Conservation (phyloP, 805 yeast genomes). For the Kodamaea sagamina region DNA sequence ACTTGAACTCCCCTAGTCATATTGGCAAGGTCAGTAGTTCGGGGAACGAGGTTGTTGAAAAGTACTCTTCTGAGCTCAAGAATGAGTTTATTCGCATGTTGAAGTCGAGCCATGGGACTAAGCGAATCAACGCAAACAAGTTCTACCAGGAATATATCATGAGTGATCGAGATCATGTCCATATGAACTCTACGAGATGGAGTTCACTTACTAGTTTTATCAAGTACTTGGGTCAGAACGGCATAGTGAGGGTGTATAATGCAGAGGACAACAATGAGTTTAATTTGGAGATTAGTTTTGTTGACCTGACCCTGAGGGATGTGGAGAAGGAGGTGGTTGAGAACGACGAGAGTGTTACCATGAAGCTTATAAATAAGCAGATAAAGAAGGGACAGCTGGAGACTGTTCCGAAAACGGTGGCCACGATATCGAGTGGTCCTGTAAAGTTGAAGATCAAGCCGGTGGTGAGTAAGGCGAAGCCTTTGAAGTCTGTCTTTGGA, state of each 20-base stretch:
- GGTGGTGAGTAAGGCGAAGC: background rate
- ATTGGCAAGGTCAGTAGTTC: conserved; percentile 49
- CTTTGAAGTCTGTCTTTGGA: conserved; percentile 10
- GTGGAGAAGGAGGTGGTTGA: conserved; percentile 38
- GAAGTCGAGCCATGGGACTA: conserved; percentile 75
- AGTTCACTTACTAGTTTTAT: conserved; percentile 67
- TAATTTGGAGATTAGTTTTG: conserved; percentile 33
- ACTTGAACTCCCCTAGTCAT: conserved; percentile 81
- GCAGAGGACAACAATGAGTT: conserved; percentile 37
- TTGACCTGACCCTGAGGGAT: conserved; percentile 38
- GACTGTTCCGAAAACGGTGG: conserved; percentile 1
- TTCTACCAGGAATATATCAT: conserved; percentile 87
- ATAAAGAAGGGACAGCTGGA: conserved; percentile 44
- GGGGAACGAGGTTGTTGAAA: conserved; percentile 51
- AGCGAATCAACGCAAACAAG: conserved; percentile 73
- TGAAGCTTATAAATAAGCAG: conserved; percentile 51
- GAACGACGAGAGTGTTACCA: conserved; percentile 48
- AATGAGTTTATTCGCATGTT: conserved; percentile 64
- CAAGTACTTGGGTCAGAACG: conserved; percentile 56
- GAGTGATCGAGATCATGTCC: conserved; percentile 78
- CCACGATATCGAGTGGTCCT: conserved; percentile 19
- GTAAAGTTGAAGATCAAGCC: conserved; percentile 20
- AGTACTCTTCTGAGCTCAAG: conserved; percentile 62
- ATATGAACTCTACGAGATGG: conserved; percentile 89
- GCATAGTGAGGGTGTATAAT: conserved; percentile 53